These are phyloP conservation scores for Pythium vanterpoolii DNA, from an alignment of 352 stramenopile genomes.

Conservation along the genomic window DNA sequence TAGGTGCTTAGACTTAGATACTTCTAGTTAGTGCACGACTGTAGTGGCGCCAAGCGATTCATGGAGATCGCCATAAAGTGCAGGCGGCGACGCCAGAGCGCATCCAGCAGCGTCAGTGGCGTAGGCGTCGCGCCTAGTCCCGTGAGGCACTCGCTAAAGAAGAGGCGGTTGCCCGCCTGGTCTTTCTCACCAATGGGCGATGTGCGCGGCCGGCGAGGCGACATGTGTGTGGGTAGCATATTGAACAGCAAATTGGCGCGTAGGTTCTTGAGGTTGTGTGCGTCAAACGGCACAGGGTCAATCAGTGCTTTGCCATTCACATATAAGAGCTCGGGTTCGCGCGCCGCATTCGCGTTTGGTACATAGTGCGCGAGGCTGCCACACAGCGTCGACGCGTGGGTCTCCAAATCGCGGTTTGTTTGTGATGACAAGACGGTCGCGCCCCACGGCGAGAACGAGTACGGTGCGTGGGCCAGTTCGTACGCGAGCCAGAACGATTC, in stretches of 20 bases:
- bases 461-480: conserved; percentile 51
- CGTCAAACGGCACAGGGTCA: conserved; percentile 41
- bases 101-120: conserved; percentile 22
- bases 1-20: not conserved
- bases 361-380: conserved; percentile 62
- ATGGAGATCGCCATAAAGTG: conserved; percentile 46
- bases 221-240: conserved; percentile 43
- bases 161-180: conserved; percentile 23
- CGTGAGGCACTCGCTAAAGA: conserved; percentile 42
- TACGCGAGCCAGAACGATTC: conserved; percentile 76
- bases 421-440: conserved; percentile 48
- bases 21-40: not conserved
- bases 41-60: conserved; percentile 2
- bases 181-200: conserved; percentile 8
- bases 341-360: conserved; percentile 19
- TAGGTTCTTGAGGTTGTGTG: conserved; percentile 28
- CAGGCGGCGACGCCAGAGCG: conserved; percentile 30
- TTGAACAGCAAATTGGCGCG: conserved; percentile 38
- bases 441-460: conserved; percentile 70
- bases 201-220: conserved; percentile 33
- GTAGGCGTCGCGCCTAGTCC: conserved; percentile 35
- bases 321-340: conserved; percentile 42
- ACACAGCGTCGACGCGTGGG: conserved; percentile 56
- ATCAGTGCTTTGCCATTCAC: conserved; percentile 54
- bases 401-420: conserved; percentile 50